Base-by-base conservation (phyloP, 1,284 basidiomycete species). In the Cryptococcus depauperatus region DNA sequence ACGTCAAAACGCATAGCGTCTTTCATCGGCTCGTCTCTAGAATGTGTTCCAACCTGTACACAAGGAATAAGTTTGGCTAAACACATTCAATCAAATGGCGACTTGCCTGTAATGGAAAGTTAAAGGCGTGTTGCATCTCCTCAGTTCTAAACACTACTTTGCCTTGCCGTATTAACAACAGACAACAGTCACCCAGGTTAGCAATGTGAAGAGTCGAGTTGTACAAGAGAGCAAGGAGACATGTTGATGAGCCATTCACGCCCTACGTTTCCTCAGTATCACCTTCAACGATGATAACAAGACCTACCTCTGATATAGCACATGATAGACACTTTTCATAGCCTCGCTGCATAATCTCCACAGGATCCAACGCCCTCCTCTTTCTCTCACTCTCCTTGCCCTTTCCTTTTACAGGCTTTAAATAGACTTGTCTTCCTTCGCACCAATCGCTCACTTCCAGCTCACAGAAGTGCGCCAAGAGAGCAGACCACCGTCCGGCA, bases 111-210 rank as follows among this genome's bases (percentile, higher is more conserved):
- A 86, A 78, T 0, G 89, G 90, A 37, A 86, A 91, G 67, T 96
- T 96, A 74, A 95, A 93, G 62, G 84, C 73, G 77, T 90, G 92
- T 79, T 92, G 92, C 83, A 95, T 93, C 71, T 96, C 92, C 45
- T 86, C 79, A 37, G 82, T 87, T 33, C 90, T 77, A 80, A 91
- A 95, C 3, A 84, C 80, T 33, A 93, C 78, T 50, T 81, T 76
- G 13, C 84, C 82, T 4, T 78, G 77, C 5, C 89, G 78, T 23
- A 95, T 80, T 33, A 93, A 76, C 76, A 89, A 83, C 19, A 85
- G 80, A 76, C 84, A 83, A 63, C 88, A 93, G 66, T 97, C 92
- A 18, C 92, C 92, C 7, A 97, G 70, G 60, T 96, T 91, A 1
- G 91, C 92, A 27, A 97, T 83, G 43, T 82, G 79, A 35, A 96